Percentiles rank a stretch among this genome's conserved stretches.
These are phyloP conservation scores for Neurospora hispaniola DNA, from an alignment of 495 filamentous ascomycete species.

Conservation along the genomic window DNA sequence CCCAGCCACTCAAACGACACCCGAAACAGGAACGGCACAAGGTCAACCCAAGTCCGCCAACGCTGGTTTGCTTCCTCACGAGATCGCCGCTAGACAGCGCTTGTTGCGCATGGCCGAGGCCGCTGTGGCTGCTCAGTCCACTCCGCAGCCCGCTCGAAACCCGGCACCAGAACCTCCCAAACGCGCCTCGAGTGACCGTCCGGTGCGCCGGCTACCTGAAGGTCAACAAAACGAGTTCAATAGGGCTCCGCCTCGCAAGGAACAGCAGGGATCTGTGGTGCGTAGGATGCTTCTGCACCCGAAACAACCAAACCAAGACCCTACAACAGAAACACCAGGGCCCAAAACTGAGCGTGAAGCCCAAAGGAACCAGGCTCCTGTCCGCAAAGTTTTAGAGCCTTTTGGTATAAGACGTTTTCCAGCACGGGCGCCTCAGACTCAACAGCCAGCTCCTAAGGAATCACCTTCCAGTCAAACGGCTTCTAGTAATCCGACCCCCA, in stretches of 20 bases:
- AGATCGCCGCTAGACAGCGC: conserved; percentile 9
- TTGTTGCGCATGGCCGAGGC: background rate
- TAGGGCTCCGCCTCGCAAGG: background rate
- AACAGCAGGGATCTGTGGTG: background rate
- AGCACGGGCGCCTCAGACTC: background rate
- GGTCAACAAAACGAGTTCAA: background rate
- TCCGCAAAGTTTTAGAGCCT: background rate
- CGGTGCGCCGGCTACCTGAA: background rate
- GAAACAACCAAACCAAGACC: background rate
- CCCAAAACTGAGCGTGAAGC: background rate
- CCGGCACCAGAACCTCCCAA: background rate
- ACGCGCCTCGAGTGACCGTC: background rate
- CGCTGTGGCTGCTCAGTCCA: background rate
- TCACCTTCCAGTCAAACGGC: background rate
- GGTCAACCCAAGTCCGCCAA: background rate
- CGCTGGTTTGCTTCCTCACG: conserved; percentile 13
- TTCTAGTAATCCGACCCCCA: background rate
- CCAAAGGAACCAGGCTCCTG: background rate
- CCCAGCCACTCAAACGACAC: background rate
- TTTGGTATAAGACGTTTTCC: background rate
- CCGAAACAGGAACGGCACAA: background rate
- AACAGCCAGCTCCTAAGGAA: background rate
- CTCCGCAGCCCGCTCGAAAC: background rate
- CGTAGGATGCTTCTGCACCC: background rate
- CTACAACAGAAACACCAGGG: background rate